A percentile compares a stretch with the other conserved stretches of the same genome.
Conservation (phyloP, 768 basidiomycete species). For the Tephrocybe sp. region DNA sequence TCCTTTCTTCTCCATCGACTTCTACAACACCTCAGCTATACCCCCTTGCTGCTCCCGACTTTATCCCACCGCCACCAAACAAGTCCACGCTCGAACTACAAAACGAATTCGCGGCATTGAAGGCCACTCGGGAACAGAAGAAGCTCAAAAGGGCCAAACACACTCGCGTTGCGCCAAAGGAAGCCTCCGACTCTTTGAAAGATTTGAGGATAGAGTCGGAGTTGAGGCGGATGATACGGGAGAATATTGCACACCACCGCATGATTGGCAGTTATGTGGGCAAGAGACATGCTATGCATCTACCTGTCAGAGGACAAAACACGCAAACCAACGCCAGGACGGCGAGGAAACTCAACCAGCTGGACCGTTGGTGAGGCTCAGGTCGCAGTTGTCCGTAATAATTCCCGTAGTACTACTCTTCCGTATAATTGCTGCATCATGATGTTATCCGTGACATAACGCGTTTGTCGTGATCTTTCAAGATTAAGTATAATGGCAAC, state of each 20-base stretch:
- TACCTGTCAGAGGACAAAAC: constrained; percentile 93
- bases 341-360: constrained; percentile 85
- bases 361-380: constrained; percentile 57
- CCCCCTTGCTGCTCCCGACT: constrained; percentile 59
- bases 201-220: constrained; percentile 87
- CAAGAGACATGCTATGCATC: constrained; percentile 85
- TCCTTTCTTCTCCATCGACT: constrained; percentile 86
- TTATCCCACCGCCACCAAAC: constrained; percentile 44
- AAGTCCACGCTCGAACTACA: constrained; percentile 37
- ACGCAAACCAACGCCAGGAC: constrained; percentile 90
- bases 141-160: constrained; percentile 22
- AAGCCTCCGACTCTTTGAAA: constrained; percentile 58
- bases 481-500: constrained; percentile 58
- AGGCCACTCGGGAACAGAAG: constrained; percentile 29
- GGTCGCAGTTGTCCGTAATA: neutral
- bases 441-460: constrained; percentile 23
- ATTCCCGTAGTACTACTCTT: neutral
- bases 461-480: constrained; percentile 15
- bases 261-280: constrained; percentile 96
- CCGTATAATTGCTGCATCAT: neutral
- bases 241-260: constrained; percentile 90
- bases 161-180: constrained; percentile 14
- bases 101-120: constrained; percentile 32
- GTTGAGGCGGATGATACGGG: constrained; percentile 73
- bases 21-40: constrained; percentile 62